Evolutionary conservation across 75 land plant genomes (phyloP), one percentile per base, ranked within the genome.

Genomic region (Picea glauca): DNA sequence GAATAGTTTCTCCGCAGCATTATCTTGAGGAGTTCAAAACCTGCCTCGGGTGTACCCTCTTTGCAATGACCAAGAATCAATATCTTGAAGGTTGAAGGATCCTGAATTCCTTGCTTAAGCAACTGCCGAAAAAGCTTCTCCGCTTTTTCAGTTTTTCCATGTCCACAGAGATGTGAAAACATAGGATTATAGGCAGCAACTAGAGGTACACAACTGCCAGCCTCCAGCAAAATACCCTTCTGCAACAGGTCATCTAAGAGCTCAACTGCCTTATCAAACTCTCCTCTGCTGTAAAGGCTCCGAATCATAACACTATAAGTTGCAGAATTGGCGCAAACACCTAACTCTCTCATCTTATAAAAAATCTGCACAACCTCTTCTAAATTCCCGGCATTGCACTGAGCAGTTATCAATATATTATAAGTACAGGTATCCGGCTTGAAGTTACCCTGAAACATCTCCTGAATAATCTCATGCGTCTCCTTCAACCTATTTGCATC

Each of bases 391-490:
- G 20, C 72, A 50, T 79, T 84, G 77, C 94, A 92, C 43, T 88
- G 88, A 14, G 93, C 90, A 75, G 80, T 80, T n/a, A 94, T 87
- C 70, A 92, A 58, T 2, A 83, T 88, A 64, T 88, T 90, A 58
- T 90, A 88, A 2, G 92, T 94, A 63, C 90, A 91, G 0, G 86
- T 82, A 78, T 92, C 89, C 3, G 96, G 96, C 64, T 65, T 74
- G 75, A 90, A 90, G 31, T 72, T 82, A 32, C 78, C 83, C 79
- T 58, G 17, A 18, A 20, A 81, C 33, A 73, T 31, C 35, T 72
- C 74, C 59, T 88, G 78, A 65, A 93, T 76, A 75, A 98, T 78
- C 70, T 86, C 86, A 57, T 84, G 84, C 2, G 91, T 86, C 84
- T 84, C 82, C 74, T 97, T 92, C 62, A 90, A 68, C 79, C 76